Conservation (phyloP, 2,329 filamentous ascomycete species). For the Fusarium heterosporum region DNA sequence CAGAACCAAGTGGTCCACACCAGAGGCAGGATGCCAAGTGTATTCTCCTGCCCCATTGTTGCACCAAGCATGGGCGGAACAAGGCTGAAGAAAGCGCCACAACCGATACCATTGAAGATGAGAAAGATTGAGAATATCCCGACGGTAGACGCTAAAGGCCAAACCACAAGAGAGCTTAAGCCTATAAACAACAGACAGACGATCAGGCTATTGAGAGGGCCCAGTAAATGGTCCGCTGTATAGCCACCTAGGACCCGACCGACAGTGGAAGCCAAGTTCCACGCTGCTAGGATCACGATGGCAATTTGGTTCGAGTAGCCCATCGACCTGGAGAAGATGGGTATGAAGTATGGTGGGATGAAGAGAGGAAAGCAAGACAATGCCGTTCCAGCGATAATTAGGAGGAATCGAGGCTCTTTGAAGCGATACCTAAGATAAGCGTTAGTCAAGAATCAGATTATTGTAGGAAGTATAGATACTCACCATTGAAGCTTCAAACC, state of each 20-base stretch:
- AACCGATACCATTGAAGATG: slow-evolving; percentile 47
- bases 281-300: slow-evolving; percentile 43
- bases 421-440: slow-evolving; percentile 42
- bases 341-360: slow-evolving; percentile 45
- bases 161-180: slow-evolving; percentile 44
- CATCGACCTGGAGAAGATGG: slow-evolving; percentile 43
- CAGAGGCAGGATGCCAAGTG: slow-evolving; percentile 43
- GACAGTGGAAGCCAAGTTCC: slow-evolving; percentile 48
- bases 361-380: slow-evolving; percentile 46
- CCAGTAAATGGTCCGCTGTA: slow-evolving; percentile 42
- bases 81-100: slow-evolving; percentile 49
- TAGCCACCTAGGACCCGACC: slow-evolving; percentile 46
- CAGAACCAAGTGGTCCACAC: slow-evolving; percentile 49
- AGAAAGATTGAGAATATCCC: slow-evolving; percentile 41
- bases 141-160: slow-evolving; percentile 46
- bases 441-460: fast-evolving
- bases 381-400: slow-evolving; percentile 42
- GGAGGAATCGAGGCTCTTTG: slow-evolving; percentile 42
- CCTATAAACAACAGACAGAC: slow-evolving; percentile 45
- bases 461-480: fast-evolving
- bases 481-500: slow-evolving; percentile 45
- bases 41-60: slow-evolving; percentile 42
- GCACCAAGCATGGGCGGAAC: slow-evolving; percentile 46
- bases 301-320: slow-evolving; percentile 43
- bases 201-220: slow-evolving; percentile 47